These are phyloP conservation scores for Elasticomyces elasticus DNA, from an alignment of 495 filamentous ascomycete genomes.

Conservation along the genomic window DNA sequence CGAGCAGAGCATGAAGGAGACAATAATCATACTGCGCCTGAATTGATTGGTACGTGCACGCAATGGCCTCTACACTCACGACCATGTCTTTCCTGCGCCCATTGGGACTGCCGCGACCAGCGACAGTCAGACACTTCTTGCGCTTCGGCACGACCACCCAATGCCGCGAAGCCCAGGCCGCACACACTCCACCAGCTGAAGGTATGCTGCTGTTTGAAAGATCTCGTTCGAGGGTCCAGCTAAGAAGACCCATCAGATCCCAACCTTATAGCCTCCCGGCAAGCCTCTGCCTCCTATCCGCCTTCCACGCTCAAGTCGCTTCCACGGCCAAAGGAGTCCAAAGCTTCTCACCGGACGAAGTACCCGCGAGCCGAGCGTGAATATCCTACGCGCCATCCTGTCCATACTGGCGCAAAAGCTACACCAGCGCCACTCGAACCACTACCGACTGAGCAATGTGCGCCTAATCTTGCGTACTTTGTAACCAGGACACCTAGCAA, in stretches of 20 bases:
- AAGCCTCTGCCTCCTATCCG: slow-evolving; percentile 18
- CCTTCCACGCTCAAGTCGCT: slow-evolving; percentile 16
- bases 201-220: too few species aligned
- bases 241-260: slow-evolving; percentile 5
- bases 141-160: slow-evolving; percentile 26
- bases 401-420: slow-evolving; percentile 27
- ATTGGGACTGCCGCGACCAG: slow-evolving; percentile 22
- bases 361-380: slow-evolving; percentile 21
- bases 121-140: slow-evolving; percentile 25
- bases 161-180: slow-evolving; percentile 15
- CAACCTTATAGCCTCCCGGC: slow-evolving; percentile 19
- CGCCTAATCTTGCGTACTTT: slow-evolving; percentile 48
- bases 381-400: slow-evolving; percentile 18
- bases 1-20: too few species aligned
- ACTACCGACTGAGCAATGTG: slow-evolving; percentile 14
- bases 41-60: too few species aligned
- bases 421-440: slow-evolving; percentile 30
- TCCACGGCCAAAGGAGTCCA: slow-evolving; percentile 22
- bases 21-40: too few species aligned
- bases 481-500: slow-evolving; percentile 60
- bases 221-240: not conserved
- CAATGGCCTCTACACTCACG: slow-evolving; percentile 21
- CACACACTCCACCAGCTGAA: slow-evolving; percentile 2
- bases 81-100: slow-evolving; percentile 30
- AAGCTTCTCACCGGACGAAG: slow-evolving; percentile 23